phyloP scores from a whole-genome alignment of 2,329 filamentous ascomycete genomes.

The Penicillium glabrum region DNA sequence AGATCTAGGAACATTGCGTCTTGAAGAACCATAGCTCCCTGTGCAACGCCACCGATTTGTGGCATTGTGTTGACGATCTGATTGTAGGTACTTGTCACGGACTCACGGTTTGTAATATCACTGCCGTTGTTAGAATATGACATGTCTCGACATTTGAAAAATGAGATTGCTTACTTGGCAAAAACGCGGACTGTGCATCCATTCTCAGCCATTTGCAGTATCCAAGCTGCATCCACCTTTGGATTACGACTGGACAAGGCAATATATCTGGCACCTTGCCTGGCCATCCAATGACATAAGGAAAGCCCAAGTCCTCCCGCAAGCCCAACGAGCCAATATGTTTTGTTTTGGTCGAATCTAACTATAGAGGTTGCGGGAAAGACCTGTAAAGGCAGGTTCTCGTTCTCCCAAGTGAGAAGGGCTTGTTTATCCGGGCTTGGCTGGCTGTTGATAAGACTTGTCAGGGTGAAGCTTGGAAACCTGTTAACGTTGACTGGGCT shows the following conservation, averaged over 20 bases:
- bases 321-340: slow-evolving; percentile 34
- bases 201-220: slow-evolving; percentile 13
- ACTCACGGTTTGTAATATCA: slow-evolving; percentile 22
- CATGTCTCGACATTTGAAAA: not conserved
- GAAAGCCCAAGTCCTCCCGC: slow-evolving; percentile 28
- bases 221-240: slow-evolving; percentile 24
- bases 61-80: slow-evolving; percentile 34
- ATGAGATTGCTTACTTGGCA: slow-evolving; percentile 11
- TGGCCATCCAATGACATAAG: slow-evolving; percentile 30
- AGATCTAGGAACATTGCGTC: slow-evolving; percentile 32
- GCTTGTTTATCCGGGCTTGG: not conserved
- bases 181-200: slow-evolving; percentile 22
- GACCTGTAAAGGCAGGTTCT: slow-evolving; percentile 14
- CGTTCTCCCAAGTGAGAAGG: slow-evolving; percentile 12
- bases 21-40: slow-evolving; percentile 34
- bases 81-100: slow-evolving; percentile 21
- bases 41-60: slow-evolving; percentile 37
- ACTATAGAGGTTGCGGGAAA: slow-evolving; percentile 15
- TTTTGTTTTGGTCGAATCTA: slow-evolving; percentile 28
- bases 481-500: slow-evolving; percentile 9
- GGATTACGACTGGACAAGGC: slow-evolving; percentile 32
- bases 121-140: slow-evolving; percentile 5
- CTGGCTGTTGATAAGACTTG: slow-evolving; percentile 9
- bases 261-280: slow-evolving; percentile 26
- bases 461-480: slow-evolving; percentile 2